Evolutionary conservation across 2,329 filamentous ascomycete genomes (phyloP), one percentile per base, ranked within the genome.

Genomic region (Nannizziopsis barbatae): DNA sequence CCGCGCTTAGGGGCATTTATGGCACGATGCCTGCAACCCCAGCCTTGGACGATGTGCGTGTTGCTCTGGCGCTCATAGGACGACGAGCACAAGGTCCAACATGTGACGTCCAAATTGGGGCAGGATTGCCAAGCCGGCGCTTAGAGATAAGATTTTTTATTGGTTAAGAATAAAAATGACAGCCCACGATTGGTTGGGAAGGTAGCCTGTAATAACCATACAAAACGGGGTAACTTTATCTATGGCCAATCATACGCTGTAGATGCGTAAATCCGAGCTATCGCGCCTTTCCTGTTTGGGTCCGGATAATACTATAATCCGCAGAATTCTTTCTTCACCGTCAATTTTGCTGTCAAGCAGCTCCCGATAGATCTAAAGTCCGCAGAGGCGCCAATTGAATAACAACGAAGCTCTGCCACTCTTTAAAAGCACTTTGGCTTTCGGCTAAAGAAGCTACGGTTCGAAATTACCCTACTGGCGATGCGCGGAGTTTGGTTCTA

Each of bases 1-100:
- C 46, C 46, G 46, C 46, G 46, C 40, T 44, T 48, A 48, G 31
- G 22, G 22, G 22, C 22, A 18, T 30, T 22, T 20, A 47, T 33
- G 39, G 39, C n/a, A 12, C 8, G 2, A 27, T 12, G 15, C n/a
- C 14, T 11, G 20, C 31, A 11, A 36, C 9, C n/a, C 12, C 18
- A 27, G 7, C 17, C n/a, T 30, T 30, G 42, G 31, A 32, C 8
- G 33, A 38, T 36, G 31, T 27, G 22, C 22, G 22, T 27, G 22
- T 27, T 27, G 22, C 22, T 27, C 4, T 27, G 4, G 22, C 22
- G 22, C 7, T 27, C 22, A 27, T 27, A 27, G 22, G 22, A 27
- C 22, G 22, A 27, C 22, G 22, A 27, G 22, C 22, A 27, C 7
- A 27, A 27, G 7, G 22, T 27, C 22, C 22, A 18, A 9, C 42